Base-by-base conservation (phyloP, 129 eudicot genomes). In the Centrapalus pauciflorus region DNA sequence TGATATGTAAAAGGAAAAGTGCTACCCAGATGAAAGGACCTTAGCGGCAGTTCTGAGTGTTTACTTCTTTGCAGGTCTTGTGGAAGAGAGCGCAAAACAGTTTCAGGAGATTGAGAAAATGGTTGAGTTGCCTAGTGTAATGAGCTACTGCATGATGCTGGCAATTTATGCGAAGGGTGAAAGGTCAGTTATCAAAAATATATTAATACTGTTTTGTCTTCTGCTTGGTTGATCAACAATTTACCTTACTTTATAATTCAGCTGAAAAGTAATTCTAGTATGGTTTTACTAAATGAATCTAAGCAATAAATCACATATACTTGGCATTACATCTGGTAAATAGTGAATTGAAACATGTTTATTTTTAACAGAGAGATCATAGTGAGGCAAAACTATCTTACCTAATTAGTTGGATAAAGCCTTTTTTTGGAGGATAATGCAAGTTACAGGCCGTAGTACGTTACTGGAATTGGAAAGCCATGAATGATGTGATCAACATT, bases 141-240 rank as follows among this genome's bases (percentile, higher is more conserved):
- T 92, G 85, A 88, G 98, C 70, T 92, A 92, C 74, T 92, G 96
- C 64, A 92, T 88, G 98, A 83, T 92, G 96, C 83, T 92, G 61
- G 87, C 96, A 58, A 75, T 78, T 57, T 88, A 85, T 68, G 98
- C 91, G 1, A 92, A 82, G 73, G 66, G 71, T 65, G 95, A 85
- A 80, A 85, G 96, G 98, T 92, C 48, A 73, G 94, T 32, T 52
- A 41, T 25, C 12, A 55, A 28, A n/a, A 28, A 30, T 10, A 3
- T 10, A 14, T 45, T 0, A 52, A 11, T 41, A 13, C n/a, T 35
- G n/a, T 20, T 30, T 54, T n/a, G 25, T 24, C 27, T 54, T 43
- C 38, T 50, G 28, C 29, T 0, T n/a, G n/a, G n/a, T n/a, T n/a
- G n/a, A 13, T 41, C 40, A n/a, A 45, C 23, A 45, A 14, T 23